Conservation (phyloP, 768 basidiomycete species). For the Auricularia sp. region DNA sequence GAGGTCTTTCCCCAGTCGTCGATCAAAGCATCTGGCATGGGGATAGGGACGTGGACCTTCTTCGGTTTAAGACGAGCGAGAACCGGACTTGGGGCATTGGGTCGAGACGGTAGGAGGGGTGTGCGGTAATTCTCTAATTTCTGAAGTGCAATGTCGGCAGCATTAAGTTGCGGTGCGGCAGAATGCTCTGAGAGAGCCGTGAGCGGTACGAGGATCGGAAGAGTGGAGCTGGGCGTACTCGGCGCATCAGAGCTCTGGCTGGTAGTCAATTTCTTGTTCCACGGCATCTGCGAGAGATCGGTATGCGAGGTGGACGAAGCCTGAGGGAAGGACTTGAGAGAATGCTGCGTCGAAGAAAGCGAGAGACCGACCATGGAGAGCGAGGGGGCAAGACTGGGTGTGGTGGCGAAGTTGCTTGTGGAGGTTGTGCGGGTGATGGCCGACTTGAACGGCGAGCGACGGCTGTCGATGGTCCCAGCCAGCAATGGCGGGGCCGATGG, state of each 20-base stretch:
- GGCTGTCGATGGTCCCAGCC: constrained; percentile 19
- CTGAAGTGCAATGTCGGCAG: constrained; percentile 58
- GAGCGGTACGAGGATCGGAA: neutral
- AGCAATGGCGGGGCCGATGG: constrained; percentile 64
- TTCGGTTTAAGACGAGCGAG: constrained; percentile 58
- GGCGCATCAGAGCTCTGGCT: neutral
- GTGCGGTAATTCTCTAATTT: constrained; percentile 73
- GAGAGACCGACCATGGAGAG: neutral
- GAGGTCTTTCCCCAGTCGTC: neutral
- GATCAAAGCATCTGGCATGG: constrained; percentile 41
- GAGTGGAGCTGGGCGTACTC: neutral
- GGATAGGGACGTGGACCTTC: constrained; percentile 30
- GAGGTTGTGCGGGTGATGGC: neutral
- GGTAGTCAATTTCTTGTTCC: neutral
- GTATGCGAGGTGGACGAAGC: neutral
- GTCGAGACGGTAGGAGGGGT: constrained; percentile 59
- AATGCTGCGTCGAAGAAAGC: neutral
- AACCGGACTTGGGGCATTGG: constrained; percentile 33
- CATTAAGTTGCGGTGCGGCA: constrained; percentile 21
- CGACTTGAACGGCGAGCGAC: neutral
- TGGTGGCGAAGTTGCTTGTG: neutral
- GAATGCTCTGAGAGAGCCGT: neutral
- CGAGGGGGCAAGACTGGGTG: neutral
- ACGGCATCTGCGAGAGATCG: neutral
- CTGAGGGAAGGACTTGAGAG: neutral